Percentiles rank a stretch among this genome's conserved stretches.
These are phyloP conservation scores for Neoboletus subvelutipes DNA, from an alignment of 768 basidiomycete genomes.

Conservation along the genomic window DNA sequence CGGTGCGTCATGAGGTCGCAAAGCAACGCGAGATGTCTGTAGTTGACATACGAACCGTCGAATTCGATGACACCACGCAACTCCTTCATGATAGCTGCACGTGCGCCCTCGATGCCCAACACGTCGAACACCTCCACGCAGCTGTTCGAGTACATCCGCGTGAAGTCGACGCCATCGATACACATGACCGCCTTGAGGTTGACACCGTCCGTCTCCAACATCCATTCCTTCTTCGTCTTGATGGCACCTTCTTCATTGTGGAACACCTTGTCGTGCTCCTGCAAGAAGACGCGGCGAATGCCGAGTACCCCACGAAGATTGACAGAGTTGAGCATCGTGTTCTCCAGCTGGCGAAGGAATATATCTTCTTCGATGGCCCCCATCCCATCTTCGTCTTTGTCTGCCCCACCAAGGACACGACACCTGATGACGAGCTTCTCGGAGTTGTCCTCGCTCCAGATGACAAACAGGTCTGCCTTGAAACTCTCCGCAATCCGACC, in stretches of 20 bases:
- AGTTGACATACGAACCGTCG: slow-evolving; percentile 99
- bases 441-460: slow-evolving; percentile 98
- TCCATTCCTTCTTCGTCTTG: slow-evolving; percentile 77
- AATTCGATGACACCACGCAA: slow-evolving; percentile 96
- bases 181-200: slow-evolving; percentile 95
- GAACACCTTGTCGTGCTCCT: slow-evolving; percentile 78
- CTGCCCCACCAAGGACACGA: slow-evolving; percentile 80
- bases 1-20: slow-evolving; percentile 99
- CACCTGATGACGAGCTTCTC: slow-evolving; percentile 97
- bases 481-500: slow-evolving; percentile 92
- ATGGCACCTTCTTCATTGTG: slow-evolving; percentile 66
- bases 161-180: slow-evolving; percentile 92
- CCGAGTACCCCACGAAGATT: slow-evolving; percentile 89
- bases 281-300: slow-evolving; percentile 91
- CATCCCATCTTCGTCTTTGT: slow-evolving; percentile 82
- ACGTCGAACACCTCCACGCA: slow-evolving; percentile 94
- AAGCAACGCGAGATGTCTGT: slow-evolving; percentile 92
- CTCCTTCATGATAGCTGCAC: slow-evolving; percentile 92
- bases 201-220: slow-evolving; percentile 94
- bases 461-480: slow-evolving; percentile 94
- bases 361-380: slow-evolving; percentile 87
- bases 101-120: slow-evolving; percentile 95
- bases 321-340: slow-evolving; percentile 94
- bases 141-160: slow-evolving; percentile 94
- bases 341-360: slow-evolving; percentile 94